Evolutionary conservation across 2,329 filamentous ascomycete species (phyloP), one percentile per base, ranked within the genome.

Genomic region (Cercospora sp.): DNA sequence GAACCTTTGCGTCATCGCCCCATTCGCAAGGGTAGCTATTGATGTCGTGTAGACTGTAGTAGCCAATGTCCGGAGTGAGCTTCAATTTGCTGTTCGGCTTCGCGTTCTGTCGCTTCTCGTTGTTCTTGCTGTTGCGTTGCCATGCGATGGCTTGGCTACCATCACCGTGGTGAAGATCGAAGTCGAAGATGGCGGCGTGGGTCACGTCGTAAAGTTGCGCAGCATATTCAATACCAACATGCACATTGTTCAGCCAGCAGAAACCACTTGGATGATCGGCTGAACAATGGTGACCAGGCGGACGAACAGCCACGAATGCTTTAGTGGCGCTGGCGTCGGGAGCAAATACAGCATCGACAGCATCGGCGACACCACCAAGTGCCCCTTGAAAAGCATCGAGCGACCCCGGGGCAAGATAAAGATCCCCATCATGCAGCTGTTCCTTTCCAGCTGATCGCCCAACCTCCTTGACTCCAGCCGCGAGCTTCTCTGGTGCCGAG

Each of bases 201-300:
- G 94, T 98, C 30, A 98, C 82, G 0, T 91, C 93, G 76, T 99
- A 91, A 45, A 86, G 87, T 70, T 94, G 88, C 20, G 92, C 90
- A 10, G 90, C 94, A 78, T 99, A 92, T 79, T 96, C 91, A 72
- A 99, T 97, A 0, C 94, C 95, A 23, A 99, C 92, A 77, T 98
- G 94, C 0, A 99, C 93, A 77, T 99, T 99, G 79, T 99, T 99
- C 61, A 99, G 82, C 94, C 95, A 99, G 82, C 95, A 99, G 78
- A 99, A 99, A 0, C 95, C 95, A 2, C 94, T 97, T 0, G 95
- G 95, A 74, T 91, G 90, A 60, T 91, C 88, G 3, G 92, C 88
- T 2, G 94, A 97, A 80, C 95, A 99, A 77, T 99, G 95, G 78
- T 99, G 95, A 0, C 95, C 95, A 0, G 95, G 95, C 4, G 95